Evolutionary conservation across 495 filamentous ascomycete genomes (phyloP).

Genomic region (Talaromyces thailandensis): DNA sequence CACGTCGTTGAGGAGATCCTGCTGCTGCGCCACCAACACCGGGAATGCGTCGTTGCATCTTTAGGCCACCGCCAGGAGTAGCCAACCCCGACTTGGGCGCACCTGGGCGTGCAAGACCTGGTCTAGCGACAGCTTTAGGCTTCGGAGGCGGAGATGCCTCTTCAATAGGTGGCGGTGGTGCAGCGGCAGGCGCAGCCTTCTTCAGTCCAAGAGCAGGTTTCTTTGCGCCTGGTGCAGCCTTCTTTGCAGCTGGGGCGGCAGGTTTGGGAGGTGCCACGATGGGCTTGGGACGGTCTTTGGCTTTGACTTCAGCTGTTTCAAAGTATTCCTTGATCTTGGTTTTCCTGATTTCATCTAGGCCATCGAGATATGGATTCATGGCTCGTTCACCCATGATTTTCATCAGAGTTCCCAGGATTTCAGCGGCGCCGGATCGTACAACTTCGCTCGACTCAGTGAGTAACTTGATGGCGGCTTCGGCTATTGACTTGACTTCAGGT

Average conservation of each 20-base stretch:
- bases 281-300: slow-evolving; percentile 92
- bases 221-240: slow-evolving; percentile 36
- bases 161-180: slow-evolving; percentile 43
- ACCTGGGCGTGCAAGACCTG: slow-evolving; percentile 18
- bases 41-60: slow-evolving; percentile 57
- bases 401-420: slow-evolving; percentile 91
- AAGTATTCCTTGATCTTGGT: slow-evolving; percentile 93
- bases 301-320: slow-evolving; percentile 87
- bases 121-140: slow-evolving; percentile 57
- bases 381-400: slow-evolving; percentile 95
- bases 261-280: slow-evolving; percentile 55
- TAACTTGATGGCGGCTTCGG: slow-evolving; percentile 78
- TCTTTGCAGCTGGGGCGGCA: slow-evolving; percentile 32
- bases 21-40: slow-evolving; percentile 42
- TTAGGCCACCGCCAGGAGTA: slow-evolving; percentile 52
- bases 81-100: slow-evolving; percentile 37
- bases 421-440: slow-evolving; percentile 78
- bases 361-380: slow-evolving; percentile 95
- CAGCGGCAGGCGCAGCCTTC: slow-evolving; percentile 47
- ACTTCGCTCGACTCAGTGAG: slow-evolving; percentile 81
- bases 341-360: slow-evolving; percentile 91
- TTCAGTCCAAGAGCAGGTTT: slow-evolving; percentile 43
- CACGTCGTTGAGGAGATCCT: slow-evolving; percentile 57
- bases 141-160: slow-evolving; percentile 51
- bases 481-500: slow-evolving; percentile 73